Evolutionary conservation across 2,329 filamentous ascomycete genomes (phyloP).

Genomic region (Cytospora piceae): DNA sequence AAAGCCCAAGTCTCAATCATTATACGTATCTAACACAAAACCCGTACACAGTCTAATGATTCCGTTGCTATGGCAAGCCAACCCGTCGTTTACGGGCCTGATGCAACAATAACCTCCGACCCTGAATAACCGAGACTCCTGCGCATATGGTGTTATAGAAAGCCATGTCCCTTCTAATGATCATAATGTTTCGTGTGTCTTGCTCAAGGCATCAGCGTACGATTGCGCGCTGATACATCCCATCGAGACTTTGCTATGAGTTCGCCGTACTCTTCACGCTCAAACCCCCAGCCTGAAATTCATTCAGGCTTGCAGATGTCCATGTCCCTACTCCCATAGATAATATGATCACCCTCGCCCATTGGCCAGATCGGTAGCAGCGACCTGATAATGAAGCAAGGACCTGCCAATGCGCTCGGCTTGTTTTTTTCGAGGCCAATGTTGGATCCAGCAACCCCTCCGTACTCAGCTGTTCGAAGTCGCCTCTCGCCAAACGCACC

Average conservation of each 20-base stretch:
- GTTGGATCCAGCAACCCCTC: neutral
- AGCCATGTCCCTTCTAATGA: constrained; percentile 22
- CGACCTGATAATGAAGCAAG: neutral
- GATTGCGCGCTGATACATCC: constrained; percentile 16
- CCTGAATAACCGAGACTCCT: constrained; percentile 18
- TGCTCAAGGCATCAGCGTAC: constrained; percentile 12
- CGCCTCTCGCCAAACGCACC: neutral
- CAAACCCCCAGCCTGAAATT: neutral
- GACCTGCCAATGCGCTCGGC: neutral
- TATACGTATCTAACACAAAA: constrained; percentile 9
- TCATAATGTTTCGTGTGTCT: constrained; percentile 12
- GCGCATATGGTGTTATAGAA: constrained; percentile 20
- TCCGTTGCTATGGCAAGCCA: constrained; percentile 9
- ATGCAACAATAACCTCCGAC: constrained; percentile 18
- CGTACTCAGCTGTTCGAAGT: neutral
- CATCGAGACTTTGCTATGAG: constrained; percentile 5
- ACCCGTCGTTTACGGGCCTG: constrained; percentile 19
- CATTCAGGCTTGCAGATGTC: neutral
- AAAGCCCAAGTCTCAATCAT: constrained; percentile 5
- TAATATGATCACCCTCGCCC: neutral
- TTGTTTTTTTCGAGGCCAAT: neutral
- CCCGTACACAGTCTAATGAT: constrained; percentile 19
- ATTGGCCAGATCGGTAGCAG: neutral
- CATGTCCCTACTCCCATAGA: neutral
- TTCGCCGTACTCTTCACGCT: neutral